Evolutionary conservation across 495 filamentous ascomycete species (phyloP).

Genomic region (Trichocladium antarcticum): DNA sequence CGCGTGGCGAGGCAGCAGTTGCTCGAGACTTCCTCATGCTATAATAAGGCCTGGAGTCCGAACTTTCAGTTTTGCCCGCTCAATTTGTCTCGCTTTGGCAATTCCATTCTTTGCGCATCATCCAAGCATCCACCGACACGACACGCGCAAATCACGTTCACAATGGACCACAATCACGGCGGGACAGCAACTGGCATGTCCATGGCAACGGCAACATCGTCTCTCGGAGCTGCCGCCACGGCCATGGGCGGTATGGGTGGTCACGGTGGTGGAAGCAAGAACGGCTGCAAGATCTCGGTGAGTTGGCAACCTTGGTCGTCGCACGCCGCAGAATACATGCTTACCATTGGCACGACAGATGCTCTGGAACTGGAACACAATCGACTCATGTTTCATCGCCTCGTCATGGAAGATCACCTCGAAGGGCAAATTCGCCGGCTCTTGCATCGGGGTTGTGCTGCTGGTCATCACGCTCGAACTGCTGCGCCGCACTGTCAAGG

Average conservation of each 20-base stretch:
- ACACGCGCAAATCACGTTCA: not conserved
- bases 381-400: conserved; percentile 62
- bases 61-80: too few relatives aligned
- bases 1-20: not conserved
- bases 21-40: too few relatives aligned
- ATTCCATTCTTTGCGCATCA: too few relatives aligned
- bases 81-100: too few relatives aligned
- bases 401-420: conserved; percentile 53
- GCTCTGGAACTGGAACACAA: conserved; percentile 68
- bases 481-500: conserved; percentile 46
- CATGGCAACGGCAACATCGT: not conserved
- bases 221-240: not conserved
- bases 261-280: conserved; percentile 4
- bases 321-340: not conserved
- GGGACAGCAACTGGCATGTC: not conserved
- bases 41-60: too few relatives aligned
- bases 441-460: conserved; percentile 57
- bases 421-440: conserved; percentile 51
- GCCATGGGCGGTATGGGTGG: not conserved
- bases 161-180: conserved; percentile 5
- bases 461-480: conserved; percentile 55
- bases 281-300: conserved; percentile 12
- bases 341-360: conserved; percentile 29
- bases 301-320: not conserved
- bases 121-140: too few relatives aligned